Base-by-base conservation (phyloP, 257 asterid genomes). In the Haberlea rhodopensis region DNA sequence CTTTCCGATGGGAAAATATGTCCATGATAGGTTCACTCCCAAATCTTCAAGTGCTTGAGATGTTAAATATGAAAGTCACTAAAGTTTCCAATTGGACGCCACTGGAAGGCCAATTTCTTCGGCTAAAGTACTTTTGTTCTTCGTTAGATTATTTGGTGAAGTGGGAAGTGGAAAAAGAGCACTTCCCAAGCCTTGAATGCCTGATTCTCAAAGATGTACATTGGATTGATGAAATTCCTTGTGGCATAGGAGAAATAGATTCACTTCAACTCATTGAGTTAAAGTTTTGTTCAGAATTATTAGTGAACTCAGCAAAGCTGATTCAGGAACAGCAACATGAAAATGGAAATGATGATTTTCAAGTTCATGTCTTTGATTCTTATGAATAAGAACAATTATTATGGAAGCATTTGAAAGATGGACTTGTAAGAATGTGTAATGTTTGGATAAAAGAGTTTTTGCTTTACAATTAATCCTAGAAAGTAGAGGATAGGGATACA, bases 241-340 rank as follows among this genome's bases (percentile, higher is more conserved):
- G 21, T 21, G 51, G 57, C 5, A 29, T 71, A 22, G 67, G 61
- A 40, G 62, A 57, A 7, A 71, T 24, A n/a, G n/a, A n/a, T n/a
- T n/a, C n/a, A n/a, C n/a, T n/a, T n/a, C n/a, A n/a, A n/a, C n/a
- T n/a, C n/a, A 71, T 76, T 4, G 49, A 43, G 27, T 25, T 71
- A 69, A 15, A 53, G 1, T n/a, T 16, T 1, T 62, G 37, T 46
- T 40, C 22, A 10, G 13, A 18, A 3, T 59, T 48, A 29, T 48
- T 60, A 18, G 57, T 26, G 46, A 56, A 25, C 8, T 76, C 69
- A 1, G 74, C 60, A 1, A 56, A 21, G 22, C 29, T 13, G 48
- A 67, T 71, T 53, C 57, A 19, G 26, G 63, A 53, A 4, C 70
- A 71, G 31, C 80, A 76, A 58, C 16, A 1, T 22, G 55, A 57